Evolutionary conservation across 108 stramenopile species (phyloP).

Genomic region (Cyclotella cryptica): DNA sequence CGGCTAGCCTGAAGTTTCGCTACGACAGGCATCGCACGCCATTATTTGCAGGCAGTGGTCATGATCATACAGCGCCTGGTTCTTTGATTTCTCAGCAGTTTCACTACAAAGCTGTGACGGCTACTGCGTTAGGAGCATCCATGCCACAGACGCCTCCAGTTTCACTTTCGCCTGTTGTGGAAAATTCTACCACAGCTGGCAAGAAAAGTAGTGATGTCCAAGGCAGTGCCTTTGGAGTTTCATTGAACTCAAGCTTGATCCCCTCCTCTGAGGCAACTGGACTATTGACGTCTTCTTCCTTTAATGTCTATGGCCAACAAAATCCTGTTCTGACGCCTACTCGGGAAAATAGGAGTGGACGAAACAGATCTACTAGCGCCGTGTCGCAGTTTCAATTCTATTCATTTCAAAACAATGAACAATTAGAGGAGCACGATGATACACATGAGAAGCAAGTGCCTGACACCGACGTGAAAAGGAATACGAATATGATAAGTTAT

Average conservation of each 20-base stretch:
- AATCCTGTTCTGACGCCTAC: background rate
- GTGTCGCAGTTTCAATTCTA: conserved; percentile 25
- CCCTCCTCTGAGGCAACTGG: conserved; percentile 14
- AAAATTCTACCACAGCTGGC: background rate
- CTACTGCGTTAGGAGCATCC: conserved; percentile 7
- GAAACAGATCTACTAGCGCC: background rate
- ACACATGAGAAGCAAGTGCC: conserved; percentile 6
- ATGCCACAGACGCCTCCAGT: conserved; percentile 5
- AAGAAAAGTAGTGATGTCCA: background rate
- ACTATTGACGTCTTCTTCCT: conserved; percentile 6
- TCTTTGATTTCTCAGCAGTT: background rate
- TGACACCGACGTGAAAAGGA: conserved; percentile 17
- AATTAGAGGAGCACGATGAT: conserved; percentile 17
- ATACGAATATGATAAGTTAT: conserved; percentile 42
- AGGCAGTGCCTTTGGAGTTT: conserved; percentile 3
- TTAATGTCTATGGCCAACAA: conserved; percentile 1
- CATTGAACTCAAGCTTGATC: conserved; percentile 10
- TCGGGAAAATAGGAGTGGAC: conserved; percentile 3
- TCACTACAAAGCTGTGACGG: conserved; percentile 1
- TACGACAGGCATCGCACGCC: background rate
- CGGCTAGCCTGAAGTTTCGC: background rate
- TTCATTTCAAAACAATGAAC: conserved; percentile 33
- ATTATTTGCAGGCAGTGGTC: background rate
- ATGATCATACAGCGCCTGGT: background rate
- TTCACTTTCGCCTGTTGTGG: background rate